A percentile compares a stretch with the other conserved stretches of the same genome.
Conservation (phyloP, 768 basidiomycete species). For the Hydnum rufescens region DNA sequence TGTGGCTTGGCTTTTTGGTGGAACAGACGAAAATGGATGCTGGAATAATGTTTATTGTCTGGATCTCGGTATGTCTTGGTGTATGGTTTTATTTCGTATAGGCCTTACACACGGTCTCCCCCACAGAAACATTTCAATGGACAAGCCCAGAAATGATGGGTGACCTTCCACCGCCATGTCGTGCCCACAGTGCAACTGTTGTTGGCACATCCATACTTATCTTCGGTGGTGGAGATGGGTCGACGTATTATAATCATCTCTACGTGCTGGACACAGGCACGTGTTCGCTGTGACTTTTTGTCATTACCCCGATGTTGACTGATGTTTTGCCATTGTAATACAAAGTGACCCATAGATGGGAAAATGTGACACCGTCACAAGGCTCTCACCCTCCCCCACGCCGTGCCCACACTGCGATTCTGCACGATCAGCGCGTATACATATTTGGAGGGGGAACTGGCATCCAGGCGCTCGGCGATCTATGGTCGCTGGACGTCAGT, state of each 20-base stretch:
- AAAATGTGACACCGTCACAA: constrained; percentile 9
- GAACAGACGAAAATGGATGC: constrained; percentile 63
- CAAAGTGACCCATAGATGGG: constrained; percentile 17
- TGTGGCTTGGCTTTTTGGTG: constrained; percentile 74
- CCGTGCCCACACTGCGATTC: constrained; percentile 73
- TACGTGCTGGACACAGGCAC: constrained; percentile 65
- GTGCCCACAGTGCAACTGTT: constrained; percentile 75
- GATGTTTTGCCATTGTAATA: not conserved
- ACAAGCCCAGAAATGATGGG: constrained; percentile 55
- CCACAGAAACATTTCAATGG: constrained; percentile 80
- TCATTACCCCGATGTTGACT: not conserved
- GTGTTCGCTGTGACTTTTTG: not conserved
- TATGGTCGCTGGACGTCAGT: constrained; percentile 68
- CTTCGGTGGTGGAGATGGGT: constrained; percentile 74
- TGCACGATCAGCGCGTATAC: constrained; percentile 52
- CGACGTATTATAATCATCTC: constrained; percentile 62
- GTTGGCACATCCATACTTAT: constrained; percentile 56
- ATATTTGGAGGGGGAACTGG: constrained; percentile 93
- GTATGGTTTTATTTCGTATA: not conserved
- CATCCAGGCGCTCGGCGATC: constrained; percentile 68
- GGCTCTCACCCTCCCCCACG: constrained; percentile 34
- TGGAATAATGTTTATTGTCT: constrained; percentile 66
- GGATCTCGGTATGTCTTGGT: constrained; percentile 40
- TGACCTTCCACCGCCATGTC: constrained; percentile 60
- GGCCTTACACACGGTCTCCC: not conserved